Conservation (phyloP, 2,329 filamentous ascomycete genomes). For the Cercospora canescens region DNA sequence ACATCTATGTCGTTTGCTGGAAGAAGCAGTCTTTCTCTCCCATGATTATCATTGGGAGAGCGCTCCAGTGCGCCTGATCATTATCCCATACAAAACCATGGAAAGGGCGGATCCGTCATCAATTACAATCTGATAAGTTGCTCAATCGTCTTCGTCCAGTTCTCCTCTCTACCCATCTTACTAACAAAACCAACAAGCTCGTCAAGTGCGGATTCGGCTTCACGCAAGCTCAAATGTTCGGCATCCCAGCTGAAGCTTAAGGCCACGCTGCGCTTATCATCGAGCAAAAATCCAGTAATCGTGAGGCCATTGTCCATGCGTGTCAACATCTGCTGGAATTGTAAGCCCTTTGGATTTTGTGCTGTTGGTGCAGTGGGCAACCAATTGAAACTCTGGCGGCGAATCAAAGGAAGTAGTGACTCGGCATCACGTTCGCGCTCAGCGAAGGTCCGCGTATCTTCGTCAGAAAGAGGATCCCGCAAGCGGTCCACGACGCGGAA, state of each 20-base stretch:
- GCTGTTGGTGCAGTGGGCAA: slow-evolving; percentile 33
- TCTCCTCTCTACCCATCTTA: slow-evolving; percentile 31
- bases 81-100: background rate
- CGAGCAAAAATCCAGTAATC: slow-evolving; percentile 34
- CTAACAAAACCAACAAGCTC: slow-evolving; percentile 27
- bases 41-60: background rate
- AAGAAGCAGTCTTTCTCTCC: background rate
- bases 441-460: slow-evolving; percentile 31
- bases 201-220: slow-evolving; percentile 32
- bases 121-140: slow-evolving; percentile 30
- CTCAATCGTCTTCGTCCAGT: slow-evolving; percentile 28
- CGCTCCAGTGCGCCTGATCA: background rate
- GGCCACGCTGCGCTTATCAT: slow-evolving; percentile 34
- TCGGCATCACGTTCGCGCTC: slow-evolving; percentile 34
- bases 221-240: slow-evolving; percentile 31
- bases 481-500: slow-evolving; percentile 33
- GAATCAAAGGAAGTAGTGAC: slow-evolving; percentile 31
- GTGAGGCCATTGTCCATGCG: slow-evolving; percentile 37
- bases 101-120: background rate
- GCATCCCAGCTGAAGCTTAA: slow-evolving; percentile 36
- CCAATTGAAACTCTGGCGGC: slow-evolving; percentile 37
- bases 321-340: slow-evolving; percentile 34
- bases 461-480: slow-evolving; percentile 29
- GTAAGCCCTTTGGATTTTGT: slow-evolving; percentile 30
- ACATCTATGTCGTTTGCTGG: background rate